Conservation (phyloP, 192 early-diverging fungal species). For the Coemansia sp. region DNA sequence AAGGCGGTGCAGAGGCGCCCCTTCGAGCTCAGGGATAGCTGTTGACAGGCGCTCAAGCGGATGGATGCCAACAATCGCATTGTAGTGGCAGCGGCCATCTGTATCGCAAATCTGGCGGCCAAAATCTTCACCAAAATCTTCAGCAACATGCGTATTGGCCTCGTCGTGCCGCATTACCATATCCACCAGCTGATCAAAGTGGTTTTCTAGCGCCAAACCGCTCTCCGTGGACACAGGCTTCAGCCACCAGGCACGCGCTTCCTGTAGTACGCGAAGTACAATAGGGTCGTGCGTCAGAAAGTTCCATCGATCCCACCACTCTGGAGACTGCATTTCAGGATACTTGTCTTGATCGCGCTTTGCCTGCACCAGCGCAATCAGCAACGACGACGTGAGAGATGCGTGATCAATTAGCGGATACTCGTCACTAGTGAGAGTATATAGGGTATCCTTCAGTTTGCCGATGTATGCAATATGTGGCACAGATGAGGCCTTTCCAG, state of each 20-base stretch:
- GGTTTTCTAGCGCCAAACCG: slow-evolving; percentile 17
- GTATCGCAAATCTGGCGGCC: slow-evolving; percentile 11
- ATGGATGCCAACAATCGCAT: slow-evolving; percentile 34
- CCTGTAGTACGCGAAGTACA: slow-evolving; percentile 44
- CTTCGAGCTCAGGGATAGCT: slow-evolving; percentile 21
- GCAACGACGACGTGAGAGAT: slow-evolving; percentile 44
- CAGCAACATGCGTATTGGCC: slow-evolving; percentile 2
- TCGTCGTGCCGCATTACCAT: slow-evolving; percentile 20
- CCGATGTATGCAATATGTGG: slow-evolving; percentile 65
- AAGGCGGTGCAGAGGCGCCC: slow-evolving; percentile 19
- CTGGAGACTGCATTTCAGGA: slow-evolving; percentile 33
- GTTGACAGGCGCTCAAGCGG: slow-evolving; percentile 17
- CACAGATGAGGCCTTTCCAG: slow-evolving; percentile 8
- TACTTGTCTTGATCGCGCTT: slow-evolving; percentile 41
- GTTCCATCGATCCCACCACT: slow-evolving; percentile 51
- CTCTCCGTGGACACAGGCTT: slow-evolving; percentile 6
- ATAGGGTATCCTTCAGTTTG: slow-evolving; percentile 62
- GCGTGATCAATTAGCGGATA: slow-evolving; percentile 61
- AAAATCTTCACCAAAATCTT: not conserved
- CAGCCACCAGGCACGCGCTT: slow-evolving; percentile 47
- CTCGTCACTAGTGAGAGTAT: slow-evolving; percentile 65
- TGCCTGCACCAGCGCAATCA: slow-evolving; percentile 41
- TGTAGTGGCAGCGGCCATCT: slow-evolving; percentile 22
- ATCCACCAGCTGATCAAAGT: slow-evolving; percentile 31
- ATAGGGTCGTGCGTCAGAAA: slow-evolving; percentile 42